Evolutionary conservation across 1,139 yeast genomes (phyloP), one percentile per base, ranked within the genome.

Genomic region (Taiozyma sp.): DNA sequence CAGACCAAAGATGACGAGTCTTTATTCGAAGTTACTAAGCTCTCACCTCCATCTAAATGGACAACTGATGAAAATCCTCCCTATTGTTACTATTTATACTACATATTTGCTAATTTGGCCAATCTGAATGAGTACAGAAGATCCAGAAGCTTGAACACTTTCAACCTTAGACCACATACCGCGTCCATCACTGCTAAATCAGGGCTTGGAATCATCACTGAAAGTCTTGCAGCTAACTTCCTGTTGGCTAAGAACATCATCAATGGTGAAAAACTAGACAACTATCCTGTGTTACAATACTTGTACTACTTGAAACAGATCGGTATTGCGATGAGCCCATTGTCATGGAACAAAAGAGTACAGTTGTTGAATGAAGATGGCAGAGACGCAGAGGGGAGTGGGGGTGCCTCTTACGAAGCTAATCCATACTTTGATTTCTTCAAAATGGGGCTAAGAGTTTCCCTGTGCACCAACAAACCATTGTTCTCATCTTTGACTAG

Each of bases 321-420:
- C 44, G 64, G 64, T 3, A 58, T 62, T 4, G 55, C 63, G 1
- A 55, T 61, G 62, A 55, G 60, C n/a, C 65, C 65, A 6, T 46
- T 62, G 26, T 59, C 62, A 19, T 60, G 63, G 63, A 61, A 59
- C 47, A 61, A 61, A 46, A 51, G 56, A 6, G 49, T 59, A 4
- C 59, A 59, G 24, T 14, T 56, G 4, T 39, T 49, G 28, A 57
- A 58, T 19, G 60, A 60, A 47, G 63, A 57, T 47, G 63, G 59
- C 29, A 46, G 56, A 5, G 45, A 48, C 30, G 30, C 40, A 19
- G 53, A 53, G 16, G 35, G 46, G 0, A 48, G 43, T 10, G 49
- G 26, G 26, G 26, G 35, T 30, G 51, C 48, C 11, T 47, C 61
- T 1, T 62, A 62, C 47, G 57, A 53, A 24, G 43, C 51, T 2